These are phyloP conservation scores for Wickerhamiella cacticola DNA, from an alignment of 805 yeast genomes.

Conservation along the genomic window DNA sequence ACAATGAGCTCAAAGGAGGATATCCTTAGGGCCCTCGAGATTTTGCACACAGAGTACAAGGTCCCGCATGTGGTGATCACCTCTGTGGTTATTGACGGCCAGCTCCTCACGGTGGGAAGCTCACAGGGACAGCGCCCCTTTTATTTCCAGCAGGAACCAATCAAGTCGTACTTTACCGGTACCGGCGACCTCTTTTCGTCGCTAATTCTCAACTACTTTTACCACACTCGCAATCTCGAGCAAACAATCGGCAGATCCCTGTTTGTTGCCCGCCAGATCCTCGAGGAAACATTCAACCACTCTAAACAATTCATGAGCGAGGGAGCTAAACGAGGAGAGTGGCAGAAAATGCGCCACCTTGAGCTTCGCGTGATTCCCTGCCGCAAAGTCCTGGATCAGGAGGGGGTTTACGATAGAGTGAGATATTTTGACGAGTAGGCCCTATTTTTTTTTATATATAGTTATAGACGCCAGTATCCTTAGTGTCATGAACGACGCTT, in stretches of 20 bases:
- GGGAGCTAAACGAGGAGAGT: slow-evolving; percentile 33
- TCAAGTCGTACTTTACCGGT: slow-evolving; percentile 82
- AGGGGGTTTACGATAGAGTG: slow-evolving; percentile 7
- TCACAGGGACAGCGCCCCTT: slow-evolving; percentile 24
- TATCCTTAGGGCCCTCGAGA: slow-evolving; percentile 37
- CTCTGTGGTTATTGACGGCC: slow-evolving; percentile 34
- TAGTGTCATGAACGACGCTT: no score
- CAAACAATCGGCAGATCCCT: slow-evolving; percentile 31
- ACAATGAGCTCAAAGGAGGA: slow-evolving; percentile 33
- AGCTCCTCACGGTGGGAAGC: slow-evolving; percentile 38
- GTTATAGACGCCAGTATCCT: no score
- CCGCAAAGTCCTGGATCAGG: slow-evolving; percentile 9
- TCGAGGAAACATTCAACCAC: slow-evolving; percentile 23
- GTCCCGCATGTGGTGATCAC: slow-evolving; percentile 58
- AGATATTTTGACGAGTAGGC: background rate
- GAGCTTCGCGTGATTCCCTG: slow-evolving; percentile 49
- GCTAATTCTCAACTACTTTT: slow-evolving; percentile 51
- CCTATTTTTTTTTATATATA: background rate
- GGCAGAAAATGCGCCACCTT: slow-evolving; percentile 48
- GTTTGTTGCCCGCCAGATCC: slow-evolving; percentile 39
- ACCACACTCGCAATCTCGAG: slow-evolving; percentile 26
- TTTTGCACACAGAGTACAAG: slow-evolving; percentile 38
- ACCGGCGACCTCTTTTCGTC: slow-evolving; percentile 91
- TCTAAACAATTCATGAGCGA: slow-evolving; percentile 13
- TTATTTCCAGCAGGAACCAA: slow-evolving; percentile 43